A percentile compares a stretch with the other conserved stretches of the same genome.
phyloP scores from a whole-genome alignment of 2,329 filamentous ascomycete species.

The Nectriaceae sp. region DNA sequence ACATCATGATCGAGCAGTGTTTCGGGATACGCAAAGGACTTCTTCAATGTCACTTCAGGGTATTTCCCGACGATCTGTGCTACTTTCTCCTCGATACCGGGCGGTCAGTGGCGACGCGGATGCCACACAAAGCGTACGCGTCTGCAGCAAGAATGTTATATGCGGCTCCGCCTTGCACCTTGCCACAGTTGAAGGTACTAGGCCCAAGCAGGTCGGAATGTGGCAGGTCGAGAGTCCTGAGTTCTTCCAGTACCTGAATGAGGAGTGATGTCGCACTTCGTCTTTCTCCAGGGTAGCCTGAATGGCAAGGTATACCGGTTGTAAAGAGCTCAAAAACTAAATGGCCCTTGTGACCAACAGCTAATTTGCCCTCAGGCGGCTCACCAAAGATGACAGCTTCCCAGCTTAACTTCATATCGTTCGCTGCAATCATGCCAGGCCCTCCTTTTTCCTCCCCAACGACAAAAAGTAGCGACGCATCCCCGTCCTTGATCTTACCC shows the following conservation, averaged over 20 bases:
- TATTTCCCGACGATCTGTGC: constrained; percentile 6
- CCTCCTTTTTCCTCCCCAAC: constrained; percentile 71
- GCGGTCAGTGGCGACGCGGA: constrained; percentile 11
- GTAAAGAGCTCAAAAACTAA: constrained; percentile 59
- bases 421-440: constrained; percentile 60
- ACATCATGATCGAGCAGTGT: constrained; percentile 13
- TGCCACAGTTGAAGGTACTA: constrained; percentile 15
- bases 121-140: constrained; percentile 10
- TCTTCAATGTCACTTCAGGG: constrained; percentile 8
- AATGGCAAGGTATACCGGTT: constrained; percentile 57
- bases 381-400: constrained; percentile 72
- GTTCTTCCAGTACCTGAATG: constrained; percentile 16
- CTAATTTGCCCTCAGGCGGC: constrained; percentile 71
- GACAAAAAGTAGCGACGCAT: constrained; percentile 50
- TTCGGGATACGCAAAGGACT: constrained; percentile 14
- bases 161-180: constrained; percentile 14
- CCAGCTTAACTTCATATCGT: constrained; percentile 52
- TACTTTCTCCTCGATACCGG: constrained; percentile 9
- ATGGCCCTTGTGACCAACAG: constrained; percentile 72
- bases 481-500: constrained; percentile 32
- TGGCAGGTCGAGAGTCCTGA: constrained; percentile 16
- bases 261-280: constrained; percentile 15
- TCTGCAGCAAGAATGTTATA: constrained; percentile 16
- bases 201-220: constrained; percentile 11
- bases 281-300: constrained; percentile 19